Conservation (phyloP, 2,329 filamentous ascomycete genomes). For the Phoma sp. region DNA sequence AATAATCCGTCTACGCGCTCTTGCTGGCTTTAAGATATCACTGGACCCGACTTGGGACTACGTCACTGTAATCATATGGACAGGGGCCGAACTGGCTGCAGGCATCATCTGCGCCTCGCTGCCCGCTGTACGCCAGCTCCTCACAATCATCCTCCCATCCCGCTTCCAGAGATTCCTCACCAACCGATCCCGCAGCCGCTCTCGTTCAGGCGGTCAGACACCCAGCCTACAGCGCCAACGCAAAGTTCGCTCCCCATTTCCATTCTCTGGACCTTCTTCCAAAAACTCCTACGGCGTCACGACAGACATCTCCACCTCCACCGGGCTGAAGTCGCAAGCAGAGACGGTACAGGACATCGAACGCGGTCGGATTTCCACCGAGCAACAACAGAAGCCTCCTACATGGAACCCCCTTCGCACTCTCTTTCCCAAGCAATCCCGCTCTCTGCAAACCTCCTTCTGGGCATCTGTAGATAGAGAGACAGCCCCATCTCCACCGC, state of each 20-base stretch:
- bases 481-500: too few species aligned
- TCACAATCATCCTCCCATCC: slow-evolving; percentile 16
- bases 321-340: neutral
- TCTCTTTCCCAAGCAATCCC: too few species aligned
- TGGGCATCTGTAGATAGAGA: too few species aligned
- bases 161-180: neutral
- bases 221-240: neutral
- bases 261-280: neutral
- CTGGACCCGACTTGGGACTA: slow-evolving; percentile 40
- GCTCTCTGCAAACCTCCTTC: too few species aligned
- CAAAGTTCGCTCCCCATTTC: neutral
- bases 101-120: slow-evolving; percentile 33
- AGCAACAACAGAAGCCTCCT: neutral
- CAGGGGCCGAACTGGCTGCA: slow-evolving; percentile 32
- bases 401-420: slow-evolving; percentile 1
- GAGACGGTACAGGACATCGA: neutral
- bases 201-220: neutral
- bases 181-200: slow-evolving; percentile 8
- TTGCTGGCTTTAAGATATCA: slow-evolving; percentile 30
- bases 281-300: neutral
- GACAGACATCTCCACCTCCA: slow-evolving; percentile 1
- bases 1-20: slow-evolving; percentile 30
- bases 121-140: slow-evolving; percentile 30
- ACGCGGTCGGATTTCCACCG: neutral
- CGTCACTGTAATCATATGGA: slow-evolving; percentile 31